Percentiles rank a stretch among this genome's conserved stretches.
Evolutionary conservation across 116 monocot species (phyloP).

Genomic region (Posidonia oceanica): DNA sequence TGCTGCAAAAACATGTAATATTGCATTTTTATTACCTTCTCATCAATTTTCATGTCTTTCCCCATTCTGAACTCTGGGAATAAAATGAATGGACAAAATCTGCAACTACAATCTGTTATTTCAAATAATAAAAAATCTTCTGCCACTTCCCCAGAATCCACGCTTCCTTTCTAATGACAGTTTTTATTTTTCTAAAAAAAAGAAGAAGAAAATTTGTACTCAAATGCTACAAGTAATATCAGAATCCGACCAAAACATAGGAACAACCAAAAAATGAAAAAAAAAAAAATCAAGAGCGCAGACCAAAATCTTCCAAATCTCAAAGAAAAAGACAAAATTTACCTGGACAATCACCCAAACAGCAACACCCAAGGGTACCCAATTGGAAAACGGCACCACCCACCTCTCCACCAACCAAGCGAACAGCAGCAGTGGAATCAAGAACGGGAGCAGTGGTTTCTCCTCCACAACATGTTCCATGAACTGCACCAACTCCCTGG

Average conservation of each 20-base stretch:
- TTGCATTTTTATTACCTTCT: neutral
- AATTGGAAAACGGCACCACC: slow-evolving; percentile 89
- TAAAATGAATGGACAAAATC: neutral
- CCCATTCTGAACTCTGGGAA: neutral
- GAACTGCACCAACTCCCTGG: slow-evolving; percentile 52
- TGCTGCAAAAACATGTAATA: slow-evolving; percentile 32
- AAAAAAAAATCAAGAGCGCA: neutral
- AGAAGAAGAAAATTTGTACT: too few relatives aligned
- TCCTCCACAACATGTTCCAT: slow-evolving; percentile 53
- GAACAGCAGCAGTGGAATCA: slow-evolving; percentile 56
- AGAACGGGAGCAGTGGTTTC: slow-evolving; percentile 76
- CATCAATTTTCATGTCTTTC: neutral
- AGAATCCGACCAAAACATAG: too few relatives aligned
- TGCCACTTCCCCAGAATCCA: too few relatives aligned
- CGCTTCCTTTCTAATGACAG: too few relatives aligned
- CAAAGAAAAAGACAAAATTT: neutral
- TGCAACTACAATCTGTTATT: too few relatives aligned
- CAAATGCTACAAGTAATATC: too few relatives aligned
- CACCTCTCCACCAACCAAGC: slow-evolving; percentile 79
- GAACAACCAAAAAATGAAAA: too few relatives aligned
- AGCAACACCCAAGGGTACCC: slow-evolving; percentile 73
- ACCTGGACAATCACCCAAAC: slow-evolving; percentile 93
- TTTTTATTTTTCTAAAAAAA: too few relatives aligned
- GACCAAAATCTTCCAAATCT: neutral
- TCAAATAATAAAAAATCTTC: too few relatives aligned